These are phyloP conservation scores for Daldinia grandis DNA, from an alignment of 495 filamentous ascomycete genomes.

Conservation along the genomic window DNA sequence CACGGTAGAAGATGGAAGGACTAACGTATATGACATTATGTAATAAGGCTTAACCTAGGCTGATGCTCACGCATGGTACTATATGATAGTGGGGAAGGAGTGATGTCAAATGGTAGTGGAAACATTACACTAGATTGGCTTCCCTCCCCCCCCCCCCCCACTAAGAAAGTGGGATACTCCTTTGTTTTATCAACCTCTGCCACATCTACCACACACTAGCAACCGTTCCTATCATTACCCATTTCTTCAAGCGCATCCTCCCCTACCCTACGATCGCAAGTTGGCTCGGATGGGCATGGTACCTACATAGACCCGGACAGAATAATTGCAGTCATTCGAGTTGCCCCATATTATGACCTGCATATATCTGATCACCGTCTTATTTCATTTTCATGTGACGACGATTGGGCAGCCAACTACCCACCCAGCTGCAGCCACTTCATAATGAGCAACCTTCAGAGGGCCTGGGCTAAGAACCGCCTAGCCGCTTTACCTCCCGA, in stretches of 20 bases:
- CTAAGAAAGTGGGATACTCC: neutral
- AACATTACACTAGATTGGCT: neutral
- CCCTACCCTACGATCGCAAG: neutral
- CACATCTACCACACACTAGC: neutral
- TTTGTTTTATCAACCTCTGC: neutral
- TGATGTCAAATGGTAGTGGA: slow-evolving; percentile 5
- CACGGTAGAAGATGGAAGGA: too few species aligned
- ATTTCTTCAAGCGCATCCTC: neutral
- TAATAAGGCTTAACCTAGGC: slow-evolving; percentile 1
- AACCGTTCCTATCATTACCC: neutral
- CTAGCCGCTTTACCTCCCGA: slow-evolving; percentile 69
- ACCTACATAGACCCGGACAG: neutral
- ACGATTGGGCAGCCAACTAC: slow-evolving; percentile 14
- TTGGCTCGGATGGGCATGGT: neutral
- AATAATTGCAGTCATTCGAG: neutral
- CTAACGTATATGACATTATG: neutral
- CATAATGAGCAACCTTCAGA: slow-evolving; percentile 87
- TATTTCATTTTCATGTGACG: neutral
- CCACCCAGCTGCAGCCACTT: slow-evolving; percentile 4
- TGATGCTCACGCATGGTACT: neutral
- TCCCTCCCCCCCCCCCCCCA: neutral
- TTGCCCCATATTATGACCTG: slow-evolving; percentile 3
- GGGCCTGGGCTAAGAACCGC: slow-evolving; percentile 82
- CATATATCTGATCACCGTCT: slow-evolving; percentile 8
- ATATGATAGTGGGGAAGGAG: neutral